phyloP scores from a whole-genome alignment of 371 early-diverging fungal species.

The Mucor plumbeus region DNA sequence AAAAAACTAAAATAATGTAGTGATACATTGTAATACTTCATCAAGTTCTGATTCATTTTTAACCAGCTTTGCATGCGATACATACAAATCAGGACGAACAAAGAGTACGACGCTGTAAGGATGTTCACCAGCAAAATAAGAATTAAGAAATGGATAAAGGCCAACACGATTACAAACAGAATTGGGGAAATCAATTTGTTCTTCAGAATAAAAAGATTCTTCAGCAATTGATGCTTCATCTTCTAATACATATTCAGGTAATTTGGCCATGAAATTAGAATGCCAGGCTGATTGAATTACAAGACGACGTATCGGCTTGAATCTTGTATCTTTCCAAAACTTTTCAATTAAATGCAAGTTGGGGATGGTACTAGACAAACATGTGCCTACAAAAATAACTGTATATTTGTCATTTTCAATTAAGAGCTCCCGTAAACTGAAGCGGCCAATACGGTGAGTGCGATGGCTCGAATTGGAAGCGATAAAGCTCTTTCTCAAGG shows the following conservation, averaged over 20 bases:
- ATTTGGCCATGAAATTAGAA: too few relatives aligned
- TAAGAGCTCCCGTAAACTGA: slow-evolving; percentile 8
- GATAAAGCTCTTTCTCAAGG: slow-evolving; percentile 14
- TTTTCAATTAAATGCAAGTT: slow-evolving; percentile 3
- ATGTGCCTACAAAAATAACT: slow-evolving; percentile 10
- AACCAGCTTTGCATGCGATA: slow-evolving; percentile 17
- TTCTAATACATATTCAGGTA: slow-evolving; percentile 8
- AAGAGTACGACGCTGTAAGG: slow-evolving; percentile 8
- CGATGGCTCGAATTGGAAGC: background rate
- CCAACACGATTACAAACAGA: slow-evolving; percentile 15
- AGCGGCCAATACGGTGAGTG: background rate
- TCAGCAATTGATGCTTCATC: slow-evolving; percentile 9
- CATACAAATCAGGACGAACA: slow-evolving; percentile 24
- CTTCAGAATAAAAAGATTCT: slow-evolving; percentile 18
- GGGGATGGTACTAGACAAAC: background rate
- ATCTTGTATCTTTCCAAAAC: slow-evolving; percentile 16
- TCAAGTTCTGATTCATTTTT: slow-evolving; percentile 21
- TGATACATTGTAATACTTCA: too few relatives aligned
- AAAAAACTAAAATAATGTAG: too few relatives aligned
- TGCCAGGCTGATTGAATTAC: slow-evolving; percentile 14
- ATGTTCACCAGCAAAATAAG: background rate
- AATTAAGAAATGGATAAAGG: background rate
- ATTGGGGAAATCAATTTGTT: slow-evolving; percentile 9
- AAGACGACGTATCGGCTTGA: slow-evolving; percentile 13
- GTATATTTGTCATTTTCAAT: background rate